A percentile compares a stretch with the other conserved stretches of the same genome.
Conservation (phyloP, 306 rosid genomes). For the Castanospermum australe region DNA sequence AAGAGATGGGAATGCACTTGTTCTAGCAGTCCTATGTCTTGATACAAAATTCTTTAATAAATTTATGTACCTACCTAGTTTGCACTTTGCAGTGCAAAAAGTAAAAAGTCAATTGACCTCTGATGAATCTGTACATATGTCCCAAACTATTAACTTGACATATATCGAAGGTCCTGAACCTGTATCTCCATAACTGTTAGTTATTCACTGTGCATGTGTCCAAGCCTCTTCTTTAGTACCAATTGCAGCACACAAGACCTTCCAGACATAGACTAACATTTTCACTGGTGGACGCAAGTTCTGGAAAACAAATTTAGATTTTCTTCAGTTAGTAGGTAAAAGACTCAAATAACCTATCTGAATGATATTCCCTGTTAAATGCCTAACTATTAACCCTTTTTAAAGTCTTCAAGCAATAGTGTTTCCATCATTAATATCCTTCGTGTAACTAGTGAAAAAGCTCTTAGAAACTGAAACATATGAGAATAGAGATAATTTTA, state of each 20-base stretch:
- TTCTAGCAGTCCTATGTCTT: background rate
- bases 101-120: background rate
- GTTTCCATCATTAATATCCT: background rate
- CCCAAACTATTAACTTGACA: slow-evolving; percentile 3
- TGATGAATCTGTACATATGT: no score
- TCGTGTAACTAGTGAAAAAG: background rate
- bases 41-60: background rate
- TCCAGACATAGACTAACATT: slow-evolving; percentile 88
- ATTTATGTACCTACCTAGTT: background rate
- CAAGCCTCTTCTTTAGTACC: slow-evolving; percentile 36
- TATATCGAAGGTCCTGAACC: background rate
- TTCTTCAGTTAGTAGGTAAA: background rate
- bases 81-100: background rate
- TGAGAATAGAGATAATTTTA: slow-evolving; percentile 8
- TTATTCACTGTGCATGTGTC: slow-evolving; percentile 28
- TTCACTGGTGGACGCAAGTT: slow-evolving; percentile 73
- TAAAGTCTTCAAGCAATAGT: background rate
- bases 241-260: slow-evolving; percentile 75
- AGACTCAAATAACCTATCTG: background rate
- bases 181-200: slow-evolving; percentile 2
- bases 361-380: background rate
- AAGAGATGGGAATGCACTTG: background rate
- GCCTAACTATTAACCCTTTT: background rate
- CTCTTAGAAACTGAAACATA: background rate
- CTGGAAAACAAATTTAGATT: slow-evolving; percentile 42